Evolutionary conservation across 148 eudicot species (phyloP), one percentile per base, ranked within the genome.

Genomic region (Amaranthus cruentus): DNA sequence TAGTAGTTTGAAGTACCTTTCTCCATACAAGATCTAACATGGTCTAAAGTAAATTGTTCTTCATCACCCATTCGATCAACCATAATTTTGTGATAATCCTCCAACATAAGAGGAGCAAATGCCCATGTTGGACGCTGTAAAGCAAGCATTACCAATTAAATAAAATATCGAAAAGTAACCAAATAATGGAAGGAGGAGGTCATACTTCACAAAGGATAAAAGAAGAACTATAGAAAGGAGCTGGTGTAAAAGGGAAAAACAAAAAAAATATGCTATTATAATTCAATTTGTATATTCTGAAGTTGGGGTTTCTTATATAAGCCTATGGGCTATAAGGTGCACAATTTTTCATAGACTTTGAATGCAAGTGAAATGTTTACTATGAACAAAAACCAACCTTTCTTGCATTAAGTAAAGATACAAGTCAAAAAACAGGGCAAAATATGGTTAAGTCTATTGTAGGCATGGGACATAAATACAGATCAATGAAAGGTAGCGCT

Each of bases 51-150:
- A 77, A 95, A 95, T 55, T 90, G 93, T 71, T 87, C 96, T 84
- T 87, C 86, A 71, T 92, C 98, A 75, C 92, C 97, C 83, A 87
- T 81, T 76, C 93, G 83, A 75, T 91, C 95, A 62, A 91, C 91
- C 98, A 91, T 89, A 81, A 87, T 91, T 84, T 85, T 90, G 38
- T 93, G 83, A 75, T 88, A 88, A 79, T 95, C 98, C 81, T 95
- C 96, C 84, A 95, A 77, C 92, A 90, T 91, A 21, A 88, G 57
- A 15, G 98, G 97, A 75, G 86, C 93, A 85, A 95, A 77, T 62
- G 96, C 96, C 85, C 88, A 91, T 66, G 98, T 95, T 67, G 98
- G 98, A 86, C 88, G 87, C 97, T 89, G 83, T 47, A 79, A 57
- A 38, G 78, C 73, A 60, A 51, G 18, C 18, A 74, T 1, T 12